Base-by-base conservation (phyloP, 2,329 filamentous ascomycete genomes). In the Colletotrichum sansevieriae region DNA sequence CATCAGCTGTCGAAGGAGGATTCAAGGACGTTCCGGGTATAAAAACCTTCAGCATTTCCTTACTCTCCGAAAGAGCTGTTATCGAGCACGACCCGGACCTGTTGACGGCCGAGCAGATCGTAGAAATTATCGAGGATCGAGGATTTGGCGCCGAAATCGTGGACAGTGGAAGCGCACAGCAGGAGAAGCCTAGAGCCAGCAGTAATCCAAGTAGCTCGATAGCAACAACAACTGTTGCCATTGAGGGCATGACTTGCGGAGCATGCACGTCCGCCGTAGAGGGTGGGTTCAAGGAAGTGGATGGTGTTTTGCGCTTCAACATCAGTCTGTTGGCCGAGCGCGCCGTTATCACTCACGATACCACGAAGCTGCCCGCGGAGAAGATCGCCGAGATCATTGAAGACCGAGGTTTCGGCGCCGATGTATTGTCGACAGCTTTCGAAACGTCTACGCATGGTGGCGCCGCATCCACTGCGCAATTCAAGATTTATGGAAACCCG, bases 181-280 rank as follows among this genome's bases (percentile, higher is more conserved):
- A 57, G 35, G 79, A 76, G 69, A 82, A 79, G 61, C 67, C 77
- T 8, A 75, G 73, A 29, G 71, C 73, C 4, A 70, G 75, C 3
- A 65, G 67, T n/a, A 74, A 73, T 63, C 74, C 77, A 69, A 77
- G 77, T 65, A 79, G 83, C 71, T 80, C 82, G 58, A 75, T 87
- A 4, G 85, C 91, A 65, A 93, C 89, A 0, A 98, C 95, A 0
- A 98, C 95, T 0, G 86, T 99, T 18, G 90, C 92, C 4, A 93
- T 99, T 63, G 93, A 96, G 73, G 96, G 96, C 58, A 99, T 99
- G 96, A 99, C 96, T 1, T 98, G 96, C 77, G 95, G 95, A 22
- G 94, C 96, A 47, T 99, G 96, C 80, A 98, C 96, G 0, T 95
- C 95, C 1, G 94, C 95, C 6, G 90, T 98, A 2, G 93, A 98